A percentile compares a stretch with the other conserved stretches of the same genome.
Conservation (phyloP, 2,329 filamentous ascomycete species). For the Grosmannia clavigera region DNA sequence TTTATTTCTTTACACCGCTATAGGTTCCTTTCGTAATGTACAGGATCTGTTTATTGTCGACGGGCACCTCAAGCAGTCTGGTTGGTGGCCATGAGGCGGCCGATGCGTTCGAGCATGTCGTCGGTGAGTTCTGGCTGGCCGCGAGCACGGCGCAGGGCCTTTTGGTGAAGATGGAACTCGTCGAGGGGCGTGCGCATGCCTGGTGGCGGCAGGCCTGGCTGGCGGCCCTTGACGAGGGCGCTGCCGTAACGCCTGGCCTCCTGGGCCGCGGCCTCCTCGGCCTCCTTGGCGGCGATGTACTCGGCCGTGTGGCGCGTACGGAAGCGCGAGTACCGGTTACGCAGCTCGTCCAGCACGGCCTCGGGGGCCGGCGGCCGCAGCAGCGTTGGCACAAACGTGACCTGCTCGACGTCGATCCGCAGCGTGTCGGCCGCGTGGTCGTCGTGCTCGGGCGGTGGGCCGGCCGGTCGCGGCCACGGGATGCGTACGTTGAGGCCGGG, state of each 20-base stretch:
- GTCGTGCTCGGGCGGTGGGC: constrained; percentile 31
- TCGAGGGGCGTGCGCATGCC: constrained; percentile 43
- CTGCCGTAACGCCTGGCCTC: constrained; percentile 10
- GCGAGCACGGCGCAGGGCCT: constrained; percentile 34
- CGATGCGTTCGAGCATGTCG: constrained; percentile 50
- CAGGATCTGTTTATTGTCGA: no score
- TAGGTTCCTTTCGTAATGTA: no score
- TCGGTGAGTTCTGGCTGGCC: constrained; percentile 44
- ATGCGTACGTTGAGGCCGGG: constrained; percentile 60
- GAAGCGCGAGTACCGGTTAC: constrained; percentile 72
- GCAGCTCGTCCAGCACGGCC: constrained; percentile 71
- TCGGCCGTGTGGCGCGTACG: constrained; percentile 66
- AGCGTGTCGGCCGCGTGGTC: constrained; percentile 58
- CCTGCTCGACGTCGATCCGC: constrained; percentile 61
- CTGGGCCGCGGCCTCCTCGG: constrained; percentile 20
- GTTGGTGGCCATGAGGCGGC: constrained; percentile 42
- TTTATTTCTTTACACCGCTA: no score
- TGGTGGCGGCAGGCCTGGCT: constrained; percentile 23
- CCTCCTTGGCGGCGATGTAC: constrained; percentile 44
- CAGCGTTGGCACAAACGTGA: constrained; percentile 68
- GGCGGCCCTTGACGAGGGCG: constrained; percentile 12
- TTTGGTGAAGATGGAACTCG: constrained; percentile 45
- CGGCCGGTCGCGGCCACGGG: constrained; percentile 53
- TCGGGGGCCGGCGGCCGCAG: constrained; percentile 66
- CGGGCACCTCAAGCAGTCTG: no score